Conservation (phyloP, 2,329 filamentous ascomycete genomes). For the Zarea fungicola region DNA sequence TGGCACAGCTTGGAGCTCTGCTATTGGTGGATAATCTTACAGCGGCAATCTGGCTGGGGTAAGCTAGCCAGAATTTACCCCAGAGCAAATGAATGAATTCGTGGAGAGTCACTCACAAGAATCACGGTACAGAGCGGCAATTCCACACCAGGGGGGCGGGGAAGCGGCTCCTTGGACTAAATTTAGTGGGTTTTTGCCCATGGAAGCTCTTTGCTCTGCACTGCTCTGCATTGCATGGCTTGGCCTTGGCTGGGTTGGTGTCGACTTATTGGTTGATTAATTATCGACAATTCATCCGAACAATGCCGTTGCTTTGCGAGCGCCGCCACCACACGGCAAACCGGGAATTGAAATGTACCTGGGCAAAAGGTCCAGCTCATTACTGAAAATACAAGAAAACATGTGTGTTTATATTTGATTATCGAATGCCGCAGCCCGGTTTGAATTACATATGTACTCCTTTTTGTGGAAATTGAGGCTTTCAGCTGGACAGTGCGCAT, state of each 20-base stretch:
- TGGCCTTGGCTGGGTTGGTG: neutral
- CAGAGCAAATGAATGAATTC: neutral
- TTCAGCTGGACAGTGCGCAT: constrained; percentile 15
- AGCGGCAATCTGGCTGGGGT: neutral
- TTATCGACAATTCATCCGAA: no score
- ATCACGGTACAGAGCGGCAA: no score
- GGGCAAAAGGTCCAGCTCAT: neutral
- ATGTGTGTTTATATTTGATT: neutral
- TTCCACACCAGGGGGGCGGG: no score
- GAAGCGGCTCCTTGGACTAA: no score
- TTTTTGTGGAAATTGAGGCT: no score
- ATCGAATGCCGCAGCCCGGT: neutral
- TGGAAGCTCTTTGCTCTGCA: no score
- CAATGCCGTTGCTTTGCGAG: no score
- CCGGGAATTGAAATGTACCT: neutral
- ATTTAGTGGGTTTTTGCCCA: no score
- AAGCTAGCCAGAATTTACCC: neutral
- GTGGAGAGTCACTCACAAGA: no score
- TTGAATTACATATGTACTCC: no score
- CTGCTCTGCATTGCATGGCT: no score
- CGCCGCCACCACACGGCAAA: no score
- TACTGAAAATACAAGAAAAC: neutral
- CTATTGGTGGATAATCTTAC: constrained; percentile 5
- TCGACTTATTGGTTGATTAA: neutral
- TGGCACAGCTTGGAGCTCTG: neutral